Percentiles rank a stretch among this genome's conserved stretches.
Conservation (phyloP, 495 filamentous ascomycete species). For the Astrothelium macrocarpum region DNA sequence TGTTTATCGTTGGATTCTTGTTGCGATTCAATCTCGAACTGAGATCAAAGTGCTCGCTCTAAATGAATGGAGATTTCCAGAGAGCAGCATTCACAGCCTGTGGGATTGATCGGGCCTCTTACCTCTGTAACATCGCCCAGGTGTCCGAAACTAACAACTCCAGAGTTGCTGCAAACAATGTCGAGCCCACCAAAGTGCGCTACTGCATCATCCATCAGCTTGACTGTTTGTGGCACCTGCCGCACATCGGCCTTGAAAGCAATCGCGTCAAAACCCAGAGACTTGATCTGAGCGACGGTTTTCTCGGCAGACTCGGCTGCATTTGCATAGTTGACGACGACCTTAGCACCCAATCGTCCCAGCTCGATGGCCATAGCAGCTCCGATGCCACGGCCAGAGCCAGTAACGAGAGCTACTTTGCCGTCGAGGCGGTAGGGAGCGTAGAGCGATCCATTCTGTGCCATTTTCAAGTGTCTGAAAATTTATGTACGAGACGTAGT, state of each 20-base stretch:
- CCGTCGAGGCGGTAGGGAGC: conserved; percentile 18
- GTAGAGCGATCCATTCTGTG: not conserved
- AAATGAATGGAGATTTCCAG: too few species aligned
- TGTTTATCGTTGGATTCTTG: too few species aligned
- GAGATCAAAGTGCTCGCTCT: too few species aligned
- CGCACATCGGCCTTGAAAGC: conserved; percentile 18
- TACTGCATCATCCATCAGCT: conserved; percentile 15
- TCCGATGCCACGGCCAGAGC: conserved; percentile 44
- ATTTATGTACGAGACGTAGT: not conserved
- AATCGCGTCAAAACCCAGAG: conserved; percentile 18
- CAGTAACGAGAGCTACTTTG: conserved; percentile 42
- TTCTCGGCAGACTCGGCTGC: conserved; percentile 14
- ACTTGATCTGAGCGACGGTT: conserved; percentile 20
- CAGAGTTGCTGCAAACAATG: conserved; percentile 21
- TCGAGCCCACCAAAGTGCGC: conserved; percentile 28
- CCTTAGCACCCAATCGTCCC: conserved; percentile 22
- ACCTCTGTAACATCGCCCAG: conserved; percentile 9
- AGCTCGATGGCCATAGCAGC: conserved; percentile 41
- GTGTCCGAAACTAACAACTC: conserved; percentile 15
- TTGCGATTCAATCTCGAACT: too few species aligned
- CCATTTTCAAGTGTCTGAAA: not conserved
- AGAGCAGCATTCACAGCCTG: too few species aligned
- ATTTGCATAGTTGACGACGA: conserved; percentile 35
- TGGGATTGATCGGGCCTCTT: too few species aligned
- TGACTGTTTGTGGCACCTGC: conserved; percentile 10